phyloP scores from a whole-genome alignment of 805 yeast genomes.

The Lipomyces spencermartinsiae region DNA sequence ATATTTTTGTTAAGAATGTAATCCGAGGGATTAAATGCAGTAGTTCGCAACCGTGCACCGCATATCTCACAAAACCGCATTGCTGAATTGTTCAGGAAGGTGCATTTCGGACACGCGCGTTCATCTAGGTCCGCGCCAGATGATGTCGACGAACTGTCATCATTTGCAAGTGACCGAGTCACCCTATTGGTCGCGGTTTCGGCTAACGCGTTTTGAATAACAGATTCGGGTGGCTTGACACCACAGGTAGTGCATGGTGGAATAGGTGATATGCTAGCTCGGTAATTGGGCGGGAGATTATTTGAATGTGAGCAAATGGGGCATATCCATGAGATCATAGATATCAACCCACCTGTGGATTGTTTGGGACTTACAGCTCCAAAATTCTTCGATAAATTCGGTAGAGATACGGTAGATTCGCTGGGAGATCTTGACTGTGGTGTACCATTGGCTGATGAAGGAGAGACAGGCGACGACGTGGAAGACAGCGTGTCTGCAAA shows the following conservation, averaged over 20 bases:
- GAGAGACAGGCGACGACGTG: constrained; percentile 11
- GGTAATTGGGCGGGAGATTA: constrained; percentile 46
- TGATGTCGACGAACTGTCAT: constrained; percentile 7
- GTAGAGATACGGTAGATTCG: constrained; percentile 7
- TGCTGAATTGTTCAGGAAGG: constrained; percentile 82
- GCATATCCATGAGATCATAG: constrained; percentile 71
- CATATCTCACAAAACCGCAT: constrained; percentile 84
- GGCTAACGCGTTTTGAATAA: constrained; percentile 13
- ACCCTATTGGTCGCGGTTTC: background rate
- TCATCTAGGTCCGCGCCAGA: constrained; percentile 11
- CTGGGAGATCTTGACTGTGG: constrained; percentile 8
- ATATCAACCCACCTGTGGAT: constrained; percentile 6
- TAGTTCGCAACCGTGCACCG: constrained; percentile 59
- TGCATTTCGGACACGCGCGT: constrained; percentile 60
- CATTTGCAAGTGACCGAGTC: background rate
- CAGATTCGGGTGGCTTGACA: constrained; percentile 50
- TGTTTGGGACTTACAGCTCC: background rate
- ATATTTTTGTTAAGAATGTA: constrained; percentile 18
- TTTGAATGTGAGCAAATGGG: constrained; percentile 82
- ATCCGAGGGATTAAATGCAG: constrained; percentile 36
- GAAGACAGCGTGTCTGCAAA: constrained; percentile 13
- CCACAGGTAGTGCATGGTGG: constrained; percentile 70
- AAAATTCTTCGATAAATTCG: background rate
- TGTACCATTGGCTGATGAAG: background rate
- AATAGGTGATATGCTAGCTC: constrained; percentile 37